phyloP scores from a whole-genome alignment of 306 rosid species.

The Acacia crassicarpa region DNA sequence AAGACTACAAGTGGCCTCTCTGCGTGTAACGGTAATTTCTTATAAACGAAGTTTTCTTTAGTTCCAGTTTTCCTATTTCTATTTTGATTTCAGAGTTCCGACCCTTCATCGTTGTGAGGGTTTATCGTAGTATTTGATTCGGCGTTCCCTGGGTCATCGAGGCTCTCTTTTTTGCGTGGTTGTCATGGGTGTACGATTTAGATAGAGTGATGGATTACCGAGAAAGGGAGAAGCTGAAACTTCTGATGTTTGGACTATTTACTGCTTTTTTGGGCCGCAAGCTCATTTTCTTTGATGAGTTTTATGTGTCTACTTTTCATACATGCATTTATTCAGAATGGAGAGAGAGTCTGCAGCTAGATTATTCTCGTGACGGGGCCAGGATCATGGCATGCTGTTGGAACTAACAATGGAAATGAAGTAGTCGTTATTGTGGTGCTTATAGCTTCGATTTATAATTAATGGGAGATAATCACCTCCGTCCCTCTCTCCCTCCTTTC shows the following conservation, averaged over 20 bases:
- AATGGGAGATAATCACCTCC: neutral
- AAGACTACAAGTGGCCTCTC: neutral
- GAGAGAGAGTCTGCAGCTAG: neutral
- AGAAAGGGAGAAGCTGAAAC: neutral
- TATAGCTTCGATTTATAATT: neutral
- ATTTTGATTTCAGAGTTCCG: neutral
- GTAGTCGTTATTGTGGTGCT: neutral
- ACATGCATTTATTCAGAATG: neutral
- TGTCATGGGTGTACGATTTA: slow-evolving; percentile 9
- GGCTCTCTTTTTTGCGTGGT: slow-evolving; percentile 13
- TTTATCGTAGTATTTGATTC: neutral
- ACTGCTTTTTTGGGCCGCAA: neutral
- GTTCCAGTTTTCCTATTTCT: neutral
- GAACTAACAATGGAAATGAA: neutral
- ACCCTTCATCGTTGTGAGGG: neutral
- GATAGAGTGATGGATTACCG: neutral
- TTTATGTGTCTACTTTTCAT: neutral
- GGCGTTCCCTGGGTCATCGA: neutral
- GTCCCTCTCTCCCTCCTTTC: neutral
- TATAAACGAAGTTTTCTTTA: slow-evolving; percentile 8
- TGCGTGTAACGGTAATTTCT: slow-evolving; percentile 28
- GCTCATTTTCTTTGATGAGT: neutral
- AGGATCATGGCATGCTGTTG: neutral
- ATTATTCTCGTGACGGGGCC: neutral
- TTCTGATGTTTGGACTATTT: neutral